Evolutionary conservation across 441 rosid species (phyloP), one percentile per base, ranked within the genome.

Genomic region (Bocquillonia castaneifolia): DNA sequence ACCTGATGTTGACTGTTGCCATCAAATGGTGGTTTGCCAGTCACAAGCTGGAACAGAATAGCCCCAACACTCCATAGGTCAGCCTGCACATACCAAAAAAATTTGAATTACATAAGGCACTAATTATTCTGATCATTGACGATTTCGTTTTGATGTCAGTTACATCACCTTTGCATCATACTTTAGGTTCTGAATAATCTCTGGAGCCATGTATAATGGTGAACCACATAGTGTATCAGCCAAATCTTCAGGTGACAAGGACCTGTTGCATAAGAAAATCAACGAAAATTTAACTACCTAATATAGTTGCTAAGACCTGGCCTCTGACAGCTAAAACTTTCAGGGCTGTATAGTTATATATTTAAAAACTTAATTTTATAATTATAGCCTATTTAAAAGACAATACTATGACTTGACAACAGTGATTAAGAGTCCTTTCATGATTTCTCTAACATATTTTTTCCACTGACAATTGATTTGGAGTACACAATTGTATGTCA

Each of bases 31-130:
- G 90, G 93, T 72, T 79, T 87, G 60, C 97, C 97, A n/a, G 87
- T 87, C 76, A 91, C 89, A 79, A 91, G 77, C 79, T 91, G 95
- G 74, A 86, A 89, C 74, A 91, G 79, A 70, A 91, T 84, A 42
- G 92, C 95, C 47, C 97, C 97, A n/a, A 90, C 97, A 79, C 97
- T 91, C 97, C 97, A 91, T 71, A 91, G 78, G 71, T 91, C 95
- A 80, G 96, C 95, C 95, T 91, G 81, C 78, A 76, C 36, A 70
- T 44, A 69, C 40, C 52, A 75, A 52, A 22, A 10, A 72, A 40
- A 77, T 39, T 69, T 42, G 15, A 58, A 28, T 63, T 63, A 59
- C 45, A 34, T 28, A 60, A 29, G 13, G 52, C 25, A 31, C 36
- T 73, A 40, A 18, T 36, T 34, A 26, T 39, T 51, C 26, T n/a